These are phyloP conservation scores for Lepidium campestre DNA, from an alignment of 441 rosid genomes.

Conservation along the genomic window DNA sequence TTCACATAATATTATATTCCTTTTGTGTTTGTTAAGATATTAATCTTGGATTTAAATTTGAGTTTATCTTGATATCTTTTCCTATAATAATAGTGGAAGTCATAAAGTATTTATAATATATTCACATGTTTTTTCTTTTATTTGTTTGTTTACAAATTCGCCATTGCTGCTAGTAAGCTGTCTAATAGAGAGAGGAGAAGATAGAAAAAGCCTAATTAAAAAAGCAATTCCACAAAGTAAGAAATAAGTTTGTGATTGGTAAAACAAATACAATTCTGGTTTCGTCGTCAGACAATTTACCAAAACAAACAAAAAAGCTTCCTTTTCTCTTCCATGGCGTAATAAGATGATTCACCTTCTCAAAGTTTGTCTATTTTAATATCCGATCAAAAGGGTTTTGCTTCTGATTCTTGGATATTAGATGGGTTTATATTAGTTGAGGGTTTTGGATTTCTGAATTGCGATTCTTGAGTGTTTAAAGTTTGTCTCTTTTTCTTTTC, in stretches of 20 bases:
- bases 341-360: conserved; percentile 14
- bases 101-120: background rate
- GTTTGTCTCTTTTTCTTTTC: background rate
- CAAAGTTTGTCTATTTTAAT: background rate
- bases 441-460: conserved; percentile 17
- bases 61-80: background rate
- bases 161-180: background rate
- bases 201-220: background rate
- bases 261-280: background rate
- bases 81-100: conserved; percentile 7
- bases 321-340: background rate
- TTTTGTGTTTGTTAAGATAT: background rate
- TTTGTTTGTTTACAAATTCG: background rate
- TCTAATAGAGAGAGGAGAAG: conserved; percentile 1
- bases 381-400: conserved; percentile 1
- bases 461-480: conserved; percentile 3
- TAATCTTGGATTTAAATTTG: background rate
- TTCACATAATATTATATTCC: background rate
- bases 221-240: conserved; percentile 24
- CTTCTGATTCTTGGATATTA: background rate
- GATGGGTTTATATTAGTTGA: background rate
- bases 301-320: background rate
- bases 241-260: conserved; percentile 3
- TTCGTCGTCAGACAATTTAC: background rate
- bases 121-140: background rate